Evolutionary conservation across 148 eudicot genomes (phyloP), one percentile per base, ranked within the genome.

Genomic region (Arctostaphylos glauca): DNA sequence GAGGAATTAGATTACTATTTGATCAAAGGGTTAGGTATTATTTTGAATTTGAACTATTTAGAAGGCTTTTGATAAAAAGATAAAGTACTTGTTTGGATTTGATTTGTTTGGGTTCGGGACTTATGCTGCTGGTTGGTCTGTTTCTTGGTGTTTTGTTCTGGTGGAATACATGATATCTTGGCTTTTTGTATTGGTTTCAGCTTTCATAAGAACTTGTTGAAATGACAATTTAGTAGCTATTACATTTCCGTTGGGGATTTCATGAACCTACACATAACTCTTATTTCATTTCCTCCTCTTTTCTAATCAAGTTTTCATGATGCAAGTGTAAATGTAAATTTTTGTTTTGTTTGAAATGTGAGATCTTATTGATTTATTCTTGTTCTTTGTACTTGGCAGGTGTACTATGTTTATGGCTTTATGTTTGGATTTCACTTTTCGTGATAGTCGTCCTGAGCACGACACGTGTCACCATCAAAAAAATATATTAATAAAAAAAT

Each of bases 381-480:
- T 48, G 49, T 43, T 56, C 15, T 44, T 8, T 79, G 68, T 60
- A 14, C 49, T 59, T 86, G 85, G 72, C 92, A 94, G 99, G 98
- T 96, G 83, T 96, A 96, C 86, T 96, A 94, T 84, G 98, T 94
- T 7, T 94, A 94, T 48, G 98, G 98, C 55, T 94, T 94, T 86
- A 94, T 92, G 99, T n/a, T n/a, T n/a, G n/a, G n/a, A n/a, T n/a
- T n/a, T n/a, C n/a, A n/a, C n/a, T n/a, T n/a, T n/a, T n/a, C n/a
- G n/a, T n/a, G n/a, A n/a, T n/a, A n/a, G n/a, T n/a, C n/a, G n/a
- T n/a, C n/a, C n/a, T n/a, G n/a, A n/a, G n/a, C n/a, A n/a, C n/a
- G n/a, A n/a, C n/a, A n/a, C n/a, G n/a, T n/a, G n/a, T n/a, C n/a
- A n/a, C n/a, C n/a, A n/a, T n/a, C n/a, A n/a, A n/a, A n/a, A n/a